phyloP scores from a whole-genome alignment of 768 basidiomycete genomes.

The Termitomyces sp. region DNA sequence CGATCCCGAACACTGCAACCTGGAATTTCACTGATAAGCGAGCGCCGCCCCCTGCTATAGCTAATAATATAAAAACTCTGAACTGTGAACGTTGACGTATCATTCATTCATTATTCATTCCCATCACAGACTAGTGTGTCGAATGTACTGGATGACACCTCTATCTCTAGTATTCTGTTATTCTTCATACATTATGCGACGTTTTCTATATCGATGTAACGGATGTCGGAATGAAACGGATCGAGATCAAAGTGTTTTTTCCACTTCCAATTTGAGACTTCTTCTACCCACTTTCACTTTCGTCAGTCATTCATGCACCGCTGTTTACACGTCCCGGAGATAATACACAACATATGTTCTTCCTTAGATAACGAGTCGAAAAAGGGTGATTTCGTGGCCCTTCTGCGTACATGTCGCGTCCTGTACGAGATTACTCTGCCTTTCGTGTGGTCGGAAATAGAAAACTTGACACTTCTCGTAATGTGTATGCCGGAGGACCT shows the following conservation, averaged over 20 bases:
- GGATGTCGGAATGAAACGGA: too few species aligned
- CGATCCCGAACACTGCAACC: not conserved
- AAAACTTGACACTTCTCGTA: not conserved
- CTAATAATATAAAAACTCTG: not conserved
- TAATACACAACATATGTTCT: not conserved
- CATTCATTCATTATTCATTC: too few species aligned
- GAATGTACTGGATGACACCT: too few species aligned
- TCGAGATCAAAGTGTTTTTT: too few species aligned
- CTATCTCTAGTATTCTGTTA: too few species aligned
- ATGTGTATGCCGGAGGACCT: not conserved
- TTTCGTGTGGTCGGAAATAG: not conserved
- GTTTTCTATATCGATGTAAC: too few species aligned
- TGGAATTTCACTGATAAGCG: not conserved
- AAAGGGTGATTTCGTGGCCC: not conserved
- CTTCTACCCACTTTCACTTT: too few species aligned
- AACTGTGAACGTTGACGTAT: not conserved
- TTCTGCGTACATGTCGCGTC: not conserved
- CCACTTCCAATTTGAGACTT: too few species aligned
- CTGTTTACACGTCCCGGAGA: not conserved
- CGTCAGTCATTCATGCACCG: not conserved
- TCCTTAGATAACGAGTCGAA: not conserved
- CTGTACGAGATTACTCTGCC: not conserved
- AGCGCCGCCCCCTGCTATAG: too few species aligned
- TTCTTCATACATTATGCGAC: too few species aligned
- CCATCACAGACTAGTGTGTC: too few species aligned